phyloP scores from a whole-genome alignment of 768 basidiomycete genomes.

The Macrocybe gigantea region DNA sequence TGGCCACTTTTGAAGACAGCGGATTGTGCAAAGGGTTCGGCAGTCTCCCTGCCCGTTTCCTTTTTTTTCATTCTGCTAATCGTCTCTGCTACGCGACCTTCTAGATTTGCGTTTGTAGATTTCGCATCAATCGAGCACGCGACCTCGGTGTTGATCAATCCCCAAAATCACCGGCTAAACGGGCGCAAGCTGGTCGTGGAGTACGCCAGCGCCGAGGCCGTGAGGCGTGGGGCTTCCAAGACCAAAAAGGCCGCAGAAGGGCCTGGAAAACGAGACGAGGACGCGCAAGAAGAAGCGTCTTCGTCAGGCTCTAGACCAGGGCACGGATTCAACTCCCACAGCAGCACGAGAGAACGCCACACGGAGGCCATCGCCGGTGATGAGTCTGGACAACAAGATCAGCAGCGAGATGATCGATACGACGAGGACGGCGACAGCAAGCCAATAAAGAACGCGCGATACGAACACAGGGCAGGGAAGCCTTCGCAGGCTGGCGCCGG shows the following conservation, averaged over 20 bases:
- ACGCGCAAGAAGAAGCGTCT: no score
- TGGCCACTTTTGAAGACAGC: constrained; percentile 96
- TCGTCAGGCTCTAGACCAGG: no score
- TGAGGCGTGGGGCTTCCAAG: constrained; percentile 69
- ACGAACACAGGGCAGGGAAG: background rate
- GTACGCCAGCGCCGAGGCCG: constrained; percentile 85
- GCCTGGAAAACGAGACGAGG: constrained; percentile 5
- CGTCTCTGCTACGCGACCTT: background rate
- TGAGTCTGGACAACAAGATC: background rate
- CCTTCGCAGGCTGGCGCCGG: background rate
- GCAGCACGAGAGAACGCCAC: background rate
- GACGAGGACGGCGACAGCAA: constrained; percentile 17
- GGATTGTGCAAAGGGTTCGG: constrained; percentile 93
- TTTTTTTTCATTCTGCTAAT: background rate
- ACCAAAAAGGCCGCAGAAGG: constrained; percentile 9
- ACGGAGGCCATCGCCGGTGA: background rate
- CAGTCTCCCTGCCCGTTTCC: background rate
- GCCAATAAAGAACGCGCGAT: constrained; percentile 46
- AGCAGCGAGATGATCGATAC: constrained; percentile 6
- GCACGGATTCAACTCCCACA: background rate
- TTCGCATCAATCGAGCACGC: constrained; percentile 77
- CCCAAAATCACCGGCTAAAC: constrained; percentile 77
- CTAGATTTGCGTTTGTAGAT: constrained; percentile 92
- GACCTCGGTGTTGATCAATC: constrained; percentile 75
- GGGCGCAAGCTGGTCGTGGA: constrained; percentile 84